Conservation (phyloP, 768 basidiomycete species). For the Crassisporium funariophilum region DNA sequence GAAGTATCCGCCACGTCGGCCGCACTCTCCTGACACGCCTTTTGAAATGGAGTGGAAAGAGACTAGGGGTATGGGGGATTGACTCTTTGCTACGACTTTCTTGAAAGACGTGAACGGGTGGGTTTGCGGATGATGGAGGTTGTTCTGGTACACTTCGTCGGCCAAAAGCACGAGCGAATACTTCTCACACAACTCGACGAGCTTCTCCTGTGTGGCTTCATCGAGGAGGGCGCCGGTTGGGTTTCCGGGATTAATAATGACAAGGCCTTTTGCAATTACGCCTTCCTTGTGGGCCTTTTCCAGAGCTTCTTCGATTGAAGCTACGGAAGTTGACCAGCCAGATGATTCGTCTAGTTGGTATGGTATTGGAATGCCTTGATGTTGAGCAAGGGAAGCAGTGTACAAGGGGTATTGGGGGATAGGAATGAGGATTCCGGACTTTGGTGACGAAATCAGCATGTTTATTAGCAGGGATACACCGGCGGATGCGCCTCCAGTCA, state of each 20-base stretch:
- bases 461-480: conserved; percentile 89
- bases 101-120: conserved; percentile 95
- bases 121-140: conserved; percentile 69
- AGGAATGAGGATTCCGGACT: conserved; percentile 85
- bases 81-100: conserved; percentile 68
- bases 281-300: conserved; percentile 64
- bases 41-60: conserved; percentile 99
- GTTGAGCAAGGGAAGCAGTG: conserved; percentile 90
- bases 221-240: conserved; percentile 90
- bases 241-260: conserved; percentile 98
- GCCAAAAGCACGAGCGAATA: conserved; percentile 88
- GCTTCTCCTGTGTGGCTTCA: conserved; percentile 64
- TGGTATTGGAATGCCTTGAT: conserved; percentile 76
- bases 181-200: conserved; percentile 85
- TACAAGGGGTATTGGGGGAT: conserved; percentile 99
- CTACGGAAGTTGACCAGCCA: conserved; percentile 80
- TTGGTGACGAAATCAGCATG: conserved; percentile 70
- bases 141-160: conserved; percentile 98
- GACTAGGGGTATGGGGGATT: conserved; percentile 79
- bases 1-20: conserved; percentile 96
- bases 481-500: conserved; percentile 92
- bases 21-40: conserved; percentile 95
- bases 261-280: conserved; percentile 76
- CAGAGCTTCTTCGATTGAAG: conserved; percentile 67
- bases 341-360: conserved; percentile 86